phyloP scores from a whole-genome alignment of 2,329 filamentous ascomycete species.

The Pezicula radicicola region DNA sequence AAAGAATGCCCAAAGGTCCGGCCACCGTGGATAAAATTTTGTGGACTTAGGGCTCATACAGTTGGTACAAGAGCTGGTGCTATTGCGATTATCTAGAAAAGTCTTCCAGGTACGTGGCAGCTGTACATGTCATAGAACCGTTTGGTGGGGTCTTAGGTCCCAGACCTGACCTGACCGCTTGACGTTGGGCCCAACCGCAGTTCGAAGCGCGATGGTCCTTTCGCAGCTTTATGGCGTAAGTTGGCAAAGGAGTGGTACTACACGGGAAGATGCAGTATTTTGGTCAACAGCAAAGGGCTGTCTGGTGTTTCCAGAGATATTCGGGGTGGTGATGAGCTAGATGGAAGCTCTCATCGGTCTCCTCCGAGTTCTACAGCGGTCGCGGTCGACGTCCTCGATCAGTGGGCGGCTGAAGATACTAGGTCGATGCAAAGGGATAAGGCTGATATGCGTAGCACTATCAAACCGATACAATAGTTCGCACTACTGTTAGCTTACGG shows the following conservation, averaged over 20 bases:
- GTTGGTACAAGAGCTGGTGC: not conserved
- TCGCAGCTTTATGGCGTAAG: not conserved
- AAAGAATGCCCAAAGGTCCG: too few species aligned
- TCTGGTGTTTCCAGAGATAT: too few species aligned
- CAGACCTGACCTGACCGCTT: not conserved
- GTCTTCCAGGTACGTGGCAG: not conserved
- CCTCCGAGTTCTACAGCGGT: not conserved
- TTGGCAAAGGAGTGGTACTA: not conserved
- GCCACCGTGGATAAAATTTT: too few species aligned
- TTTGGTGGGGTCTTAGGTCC: not conserved
- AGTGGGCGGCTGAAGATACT: too few species aligned
- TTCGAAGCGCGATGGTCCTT: not conserved
- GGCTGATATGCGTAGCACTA: too few species aligned
- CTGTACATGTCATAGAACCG: not conserved
- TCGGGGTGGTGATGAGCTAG: not conserved
- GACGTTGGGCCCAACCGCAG: not conserved
- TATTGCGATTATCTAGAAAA: not conserved
- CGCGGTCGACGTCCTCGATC: too few species aligned
- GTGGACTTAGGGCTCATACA: not conserved
- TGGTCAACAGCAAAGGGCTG: not conserved
- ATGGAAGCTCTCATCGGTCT: not conserved
- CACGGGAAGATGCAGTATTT: not conserved
- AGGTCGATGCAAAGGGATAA: too few species aligned
- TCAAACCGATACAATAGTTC: too few species aligned
- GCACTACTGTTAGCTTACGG: too few species aligned